Conservation (phyloP, 331 rosid genomes). For the Erythrophleum ivorense region DNA sequence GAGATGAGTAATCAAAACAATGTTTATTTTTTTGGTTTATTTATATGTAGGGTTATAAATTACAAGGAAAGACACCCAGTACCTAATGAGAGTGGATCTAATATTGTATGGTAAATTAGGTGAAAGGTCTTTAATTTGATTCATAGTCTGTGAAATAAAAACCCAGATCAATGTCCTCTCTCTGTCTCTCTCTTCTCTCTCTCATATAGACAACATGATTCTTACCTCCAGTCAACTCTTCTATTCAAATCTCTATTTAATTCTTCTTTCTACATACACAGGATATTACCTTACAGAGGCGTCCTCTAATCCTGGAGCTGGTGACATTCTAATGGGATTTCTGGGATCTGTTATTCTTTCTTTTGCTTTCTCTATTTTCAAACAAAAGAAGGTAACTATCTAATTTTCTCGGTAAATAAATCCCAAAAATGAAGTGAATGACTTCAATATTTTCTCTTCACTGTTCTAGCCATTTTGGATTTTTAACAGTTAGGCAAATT, state of each 20-base stretch:
- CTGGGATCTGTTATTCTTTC: constrained; percentile 96
- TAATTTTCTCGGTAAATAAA: constrained; percentile 17
- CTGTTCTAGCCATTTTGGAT: not conserved
- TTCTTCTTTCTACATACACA: constrained; percentile 46
- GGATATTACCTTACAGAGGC: constrained; percentile 85
- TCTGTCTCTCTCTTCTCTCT: constrained; percentile 2
- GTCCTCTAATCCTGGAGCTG: constrained; percentile 92
- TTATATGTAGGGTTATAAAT: not conserved
- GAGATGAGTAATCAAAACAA: not conserved
- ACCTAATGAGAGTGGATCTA: constrained; percentile 14
- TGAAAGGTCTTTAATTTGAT: constrained; percentile 3
- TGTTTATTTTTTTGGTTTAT: not conserved
- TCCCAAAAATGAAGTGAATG: constrained; percentile 20
- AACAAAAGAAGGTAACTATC: constrained; percentile 84
- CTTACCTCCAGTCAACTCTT: constrained; percentile 6
- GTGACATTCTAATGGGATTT: constrained; percentile 94
- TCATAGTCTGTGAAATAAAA: not conserved
- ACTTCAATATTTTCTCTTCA: constrained; percentile 18
- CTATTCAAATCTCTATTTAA: constrained; percentile 16
- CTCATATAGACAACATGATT: constrained; percentile 19
- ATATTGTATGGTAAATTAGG: constrained; percentile 2
- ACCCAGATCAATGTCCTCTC: constrained; percentile 4
- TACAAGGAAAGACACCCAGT: not conserved
- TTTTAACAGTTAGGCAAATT: constrained; percentile 3
- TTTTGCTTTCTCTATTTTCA: constrained; percentile 96